phyloP scores from a whole-genome alignment of 1,284 basidiomycete species.

The Tilletia caries region DNA sequence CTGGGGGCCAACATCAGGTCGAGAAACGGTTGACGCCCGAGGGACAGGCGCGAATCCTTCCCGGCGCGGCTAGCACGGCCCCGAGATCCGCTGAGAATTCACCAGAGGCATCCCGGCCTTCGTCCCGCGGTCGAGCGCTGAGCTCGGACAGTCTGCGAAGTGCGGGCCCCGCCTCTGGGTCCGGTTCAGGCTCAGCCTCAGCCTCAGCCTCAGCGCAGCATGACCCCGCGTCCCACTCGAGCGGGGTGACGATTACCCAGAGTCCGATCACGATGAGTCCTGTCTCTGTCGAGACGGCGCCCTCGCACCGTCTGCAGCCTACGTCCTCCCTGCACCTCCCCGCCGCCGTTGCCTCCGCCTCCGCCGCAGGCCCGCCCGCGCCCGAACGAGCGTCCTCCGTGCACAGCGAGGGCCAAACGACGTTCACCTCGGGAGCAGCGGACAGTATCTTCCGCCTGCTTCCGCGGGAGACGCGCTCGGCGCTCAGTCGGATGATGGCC shows the following conservation, averaged over 20 bases:
- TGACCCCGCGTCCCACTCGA: neutral
- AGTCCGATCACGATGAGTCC: conserved; percentile 3
- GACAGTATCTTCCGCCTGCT: conserved; percentile 97
- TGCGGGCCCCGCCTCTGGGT: too few species aligned
- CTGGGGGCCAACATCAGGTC: neutral
- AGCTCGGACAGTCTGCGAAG: neutral
- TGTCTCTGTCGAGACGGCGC: too few species aligned
- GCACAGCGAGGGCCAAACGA: conserved; percentile 56
- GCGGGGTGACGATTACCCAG: neutral
- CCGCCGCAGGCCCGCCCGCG: conserved; percentile 20
- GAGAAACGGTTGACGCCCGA: neutral
- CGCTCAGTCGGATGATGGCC: conserved; percentile 87
- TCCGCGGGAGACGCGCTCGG: conserved; percentile 74
- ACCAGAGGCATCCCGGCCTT: neutral
- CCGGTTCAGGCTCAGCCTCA: neutral
- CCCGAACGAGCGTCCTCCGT: conserved; percentile 20
- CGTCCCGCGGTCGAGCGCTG: neutral
- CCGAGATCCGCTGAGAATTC: neutral
- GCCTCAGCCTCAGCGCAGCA: too few species aligned
- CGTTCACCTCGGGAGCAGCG: conserved; percentile 78
- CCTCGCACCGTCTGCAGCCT: too few species aligned
- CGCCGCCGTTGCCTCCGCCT: neutral
- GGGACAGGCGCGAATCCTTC: neutral
- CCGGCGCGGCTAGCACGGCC: neutral
- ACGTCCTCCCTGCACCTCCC: too few species aligned